These are phyloP conservation scores for Moesziomyces sp. DNA, from an alignment of 1,284 basidiomycete species.

Conservation along the genomic window DNA sequence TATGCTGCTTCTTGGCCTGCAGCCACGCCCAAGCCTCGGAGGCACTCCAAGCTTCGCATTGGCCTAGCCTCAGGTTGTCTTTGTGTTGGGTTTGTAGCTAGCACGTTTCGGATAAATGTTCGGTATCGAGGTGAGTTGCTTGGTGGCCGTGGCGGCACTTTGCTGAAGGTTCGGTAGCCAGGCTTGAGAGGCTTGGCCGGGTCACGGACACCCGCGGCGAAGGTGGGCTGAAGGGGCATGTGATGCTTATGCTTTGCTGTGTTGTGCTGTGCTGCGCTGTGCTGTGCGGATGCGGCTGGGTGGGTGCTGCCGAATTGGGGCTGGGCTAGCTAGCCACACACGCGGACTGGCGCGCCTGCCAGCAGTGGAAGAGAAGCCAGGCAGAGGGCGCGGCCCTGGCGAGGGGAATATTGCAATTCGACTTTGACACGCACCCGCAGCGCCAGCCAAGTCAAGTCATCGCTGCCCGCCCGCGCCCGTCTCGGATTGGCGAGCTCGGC, in stretches of 20 bases:
- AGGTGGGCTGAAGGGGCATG: not conserved
- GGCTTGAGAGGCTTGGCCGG: not conserved
- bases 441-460: not conserved
- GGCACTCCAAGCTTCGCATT: not conserved
- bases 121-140: not conserved
- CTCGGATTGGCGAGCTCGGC: not conserved
- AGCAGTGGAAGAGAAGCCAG: not conserved
- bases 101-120: too few species aligned
- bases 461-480: not conserved
- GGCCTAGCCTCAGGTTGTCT: not conserved
- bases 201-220: not conserved
- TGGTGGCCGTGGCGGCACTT: not conserved
- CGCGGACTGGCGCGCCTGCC: not conserved
- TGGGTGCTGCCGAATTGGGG: too few species aligned
- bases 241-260: not conserved
- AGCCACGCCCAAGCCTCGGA: too few species aligned
- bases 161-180: not conserved
- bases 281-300: constrained; percentile 1
- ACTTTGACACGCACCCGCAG: not conserved
- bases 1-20: not conserved
- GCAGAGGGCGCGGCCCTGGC: too few species aligned
- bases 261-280: constrained; percentile 6
- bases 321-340: too few species aligned
- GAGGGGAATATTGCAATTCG: not conserved
- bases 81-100: not conserved